Conservation (phyloP, 2,329 filamentous ascomycete species). For the Thelonectria discophora region DNA sequence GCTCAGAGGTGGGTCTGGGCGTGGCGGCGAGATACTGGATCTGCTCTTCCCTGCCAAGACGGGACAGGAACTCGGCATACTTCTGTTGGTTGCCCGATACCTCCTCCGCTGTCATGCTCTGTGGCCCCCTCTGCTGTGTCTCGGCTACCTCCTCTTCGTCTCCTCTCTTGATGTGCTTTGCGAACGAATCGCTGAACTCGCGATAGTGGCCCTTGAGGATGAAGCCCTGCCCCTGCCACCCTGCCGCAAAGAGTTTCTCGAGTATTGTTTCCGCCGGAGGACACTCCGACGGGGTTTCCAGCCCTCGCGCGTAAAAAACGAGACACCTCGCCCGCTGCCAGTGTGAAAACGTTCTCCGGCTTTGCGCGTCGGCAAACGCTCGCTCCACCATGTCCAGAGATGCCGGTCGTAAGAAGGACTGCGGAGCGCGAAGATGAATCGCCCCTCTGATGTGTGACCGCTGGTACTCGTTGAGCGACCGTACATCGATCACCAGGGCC, state of each 20-base stretch:
- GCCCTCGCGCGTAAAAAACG: constrained; percentile 61
- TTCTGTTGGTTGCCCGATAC: constrained; percentile 45
- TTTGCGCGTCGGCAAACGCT: constrained; percentile 59
- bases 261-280: constrained; percentile 57
- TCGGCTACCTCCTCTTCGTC: constrained; percentile 52
- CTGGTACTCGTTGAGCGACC: constrained; percentile 57
- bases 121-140: constrained; percentile 42
- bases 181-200: constrained; percentile 63
- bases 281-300: constrained; percentile 61
- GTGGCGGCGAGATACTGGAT: constrained; percentile 50
- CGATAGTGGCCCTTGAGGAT: constrained; percentile 65
- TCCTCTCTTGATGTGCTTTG: constrained; percentile 57
- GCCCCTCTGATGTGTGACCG: constrained; percentile 62
- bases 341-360: constrained; percentile 55
- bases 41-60: constrained; percentile 55
- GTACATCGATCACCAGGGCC: constrained; percentile 60
- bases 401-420: constrained; percentile 57
- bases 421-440: constrained; percentile 61
- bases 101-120: constrained; percentile 32
- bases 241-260: constrained; percentile 55
- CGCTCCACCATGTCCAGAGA: constrained; percentile 61
- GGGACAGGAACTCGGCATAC: constrained; percentile 57
- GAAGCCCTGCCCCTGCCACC: constrained; percentile 62
- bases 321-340: constrained; percentile 59
- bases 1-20: constrained; percentile 51